Base-by-base conservation (phyloP, 768 basidiomycete genomes). In the Kwoniella heveanensis region DNA sequence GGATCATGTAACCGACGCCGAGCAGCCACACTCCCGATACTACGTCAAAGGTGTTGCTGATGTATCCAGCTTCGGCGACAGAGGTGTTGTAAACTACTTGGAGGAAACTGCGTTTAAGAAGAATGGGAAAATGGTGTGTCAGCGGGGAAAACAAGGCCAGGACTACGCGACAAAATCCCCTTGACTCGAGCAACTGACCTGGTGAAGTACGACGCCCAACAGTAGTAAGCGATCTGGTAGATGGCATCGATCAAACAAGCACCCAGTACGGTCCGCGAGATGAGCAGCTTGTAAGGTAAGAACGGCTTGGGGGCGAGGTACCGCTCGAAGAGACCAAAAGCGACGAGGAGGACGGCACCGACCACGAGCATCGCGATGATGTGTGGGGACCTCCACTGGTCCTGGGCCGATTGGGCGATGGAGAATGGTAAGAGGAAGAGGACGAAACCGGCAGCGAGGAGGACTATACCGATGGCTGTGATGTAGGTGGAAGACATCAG, bases 341-440 rank as follows among this genome's bases (percentile, higher is more conserved):
- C 72, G 50, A 79, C 29, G 24, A 64, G 60, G 22, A 68, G 32
- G 49, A 80, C 44, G 50, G 56, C 53, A 17, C 78, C 78, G 51
- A 80, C 48, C 27, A 80, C 78, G 15, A 81, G 68, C 54, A 72
- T 77, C 12, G 70, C 73, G 49, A 79, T 76, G 59, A 77, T 72
- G 30, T 74, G 60, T 2, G 72, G 66, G 13, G 63, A 44, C 0
- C 25, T 24, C 80, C 80, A 81, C 1, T 24, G 25, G 12, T 59
- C 44, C 8, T 50, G 22, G 19, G 65, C 69, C 1, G 73, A 69
- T 12, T 72, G 74, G 8, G 79, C 79, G 27, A 81, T 67, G 0
- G 79, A 75, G 60, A 81, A 74, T 0, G 80, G 80, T 0, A 80
- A 55, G n/a, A 81, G 74, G 68, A 81, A 70, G 21, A 81, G 60